These are phyloP conservation scores for Coccomyxa subellipsoidea DNA, from an alignment of 163 green algal species.

Conservation along the genomic window DNA sequence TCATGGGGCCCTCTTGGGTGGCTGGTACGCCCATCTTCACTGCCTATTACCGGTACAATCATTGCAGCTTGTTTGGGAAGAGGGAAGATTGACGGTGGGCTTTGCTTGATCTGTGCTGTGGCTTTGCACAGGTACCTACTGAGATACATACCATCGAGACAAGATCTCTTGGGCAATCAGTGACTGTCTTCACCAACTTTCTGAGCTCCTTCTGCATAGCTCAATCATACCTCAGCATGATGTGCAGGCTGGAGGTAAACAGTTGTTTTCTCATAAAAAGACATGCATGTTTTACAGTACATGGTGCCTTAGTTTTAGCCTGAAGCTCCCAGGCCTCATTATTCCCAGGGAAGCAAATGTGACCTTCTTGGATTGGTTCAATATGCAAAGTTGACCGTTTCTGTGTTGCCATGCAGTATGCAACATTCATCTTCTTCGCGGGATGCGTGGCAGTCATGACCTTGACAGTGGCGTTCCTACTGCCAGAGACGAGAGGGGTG, in stretches of 20 bases:
- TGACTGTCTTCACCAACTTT: conserved; percentile 37
- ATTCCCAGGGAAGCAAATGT: too few relatives aligned
- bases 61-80: too few relatives aligned
- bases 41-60: too few relatives aligned
- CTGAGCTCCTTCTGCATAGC: conserved; percentile 73
- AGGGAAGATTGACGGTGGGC: too few relatives aligned
- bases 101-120: not conserved
- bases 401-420: conserved; percentile 14
- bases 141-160: conserved; percentile 11
- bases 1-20: conserved; percentile 53
- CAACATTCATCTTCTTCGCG: conserved; percentile 21
- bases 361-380: too few relatives aligned
- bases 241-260: conserved; percentile 49
- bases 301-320: too few relatives aligned
- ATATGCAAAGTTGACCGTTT: too few relatives aligned
- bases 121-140: not conserved
- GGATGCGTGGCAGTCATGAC: conserved; percentile 25
- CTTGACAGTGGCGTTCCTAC: conserved; percentile 16
- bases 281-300: too few relatives aligned
- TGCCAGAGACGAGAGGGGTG: conserved; percentile 38
- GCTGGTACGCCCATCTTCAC: conserved; percentile 36
- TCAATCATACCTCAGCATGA: conserved; percentile 69
- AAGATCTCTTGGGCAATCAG: conserved; percentile 42
- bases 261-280: not conserved
- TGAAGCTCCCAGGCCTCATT: too few relatives aligned